Conservation (phyloP, 139 green algal genomes). For the Tetradesmus obliquus region DNA sequence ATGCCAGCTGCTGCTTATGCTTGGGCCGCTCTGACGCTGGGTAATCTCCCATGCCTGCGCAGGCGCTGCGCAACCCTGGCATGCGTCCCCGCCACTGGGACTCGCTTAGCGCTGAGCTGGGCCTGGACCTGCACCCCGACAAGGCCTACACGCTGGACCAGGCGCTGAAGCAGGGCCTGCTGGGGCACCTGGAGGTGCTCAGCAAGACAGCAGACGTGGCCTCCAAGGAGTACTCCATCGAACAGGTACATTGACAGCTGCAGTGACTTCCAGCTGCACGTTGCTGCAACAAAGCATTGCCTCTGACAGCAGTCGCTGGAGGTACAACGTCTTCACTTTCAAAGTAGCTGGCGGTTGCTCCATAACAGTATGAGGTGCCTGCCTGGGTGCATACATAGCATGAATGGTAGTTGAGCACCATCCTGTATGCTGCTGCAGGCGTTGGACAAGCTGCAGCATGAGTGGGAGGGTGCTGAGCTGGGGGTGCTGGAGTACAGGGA, state of each 20-base stretch:
- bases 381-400: background rate
- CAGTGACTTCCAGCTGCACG: background rate
- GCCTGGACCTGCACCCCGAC: conserved; percentile 43
- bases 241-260: conserved; percentile 55
- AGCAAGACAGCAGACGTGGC: conserved; percentile 76
- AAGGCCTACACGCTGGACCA: conserved; percentile 63
- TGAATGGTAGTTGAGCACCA: background rate
- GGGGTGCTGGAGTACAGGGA: conserved; percentile 80
- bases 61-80: conserved; percentile 77
- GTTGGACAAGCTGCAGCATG: conserved; percentile 83
- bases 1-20: background rate
- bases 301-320: too few relatives aligned
- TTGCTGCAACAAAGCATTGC: background rate
- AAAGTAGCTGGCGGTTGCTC: background rate
- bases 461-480: conserved; percentile 81
- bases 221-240: conserved; percentile 86
- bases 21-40: background rate
- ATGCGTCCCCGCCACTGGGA: conserved; percentile 88
- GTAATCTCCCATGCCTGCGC: background rate
- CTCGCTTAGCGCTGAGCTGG: conserved; percentile 60
- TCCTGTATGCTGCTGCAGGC: conserved; percentile 48
- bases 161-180: conserved; percentile 70
- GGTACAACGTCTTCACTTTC: too few relatives aligned
- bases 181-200: conserved; percentile 71
- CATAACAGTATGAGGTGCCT: background rate